Evolutionary conservation across 345 rosid genomes (phyloP).

Genomic region (Erysimum cheiranthoides): DNA sequence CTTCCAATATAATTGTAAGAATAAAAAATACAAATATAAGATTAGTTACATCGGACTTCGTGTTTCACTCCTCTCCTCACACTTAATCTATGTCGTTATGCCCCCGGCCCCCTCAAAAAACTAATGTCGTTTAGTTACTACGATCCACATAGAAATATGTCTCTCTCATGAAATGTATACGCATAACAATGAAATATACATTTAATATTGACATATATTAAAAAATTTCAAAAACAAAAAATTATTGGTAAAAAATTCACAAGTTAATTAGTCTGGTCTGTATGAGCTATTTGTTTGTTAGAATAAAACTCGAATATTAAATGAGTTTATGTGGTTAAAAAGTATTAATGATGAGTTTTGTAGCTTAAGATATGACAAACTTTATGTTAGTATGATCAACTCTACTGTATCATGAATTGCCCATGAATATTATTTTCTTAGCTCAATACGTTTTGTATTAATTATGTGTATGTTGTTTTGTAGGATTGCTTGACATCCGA

Average conservation of each 20-base stretch:
- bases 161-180: constrained; percentile 5
- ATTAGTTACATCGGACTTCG: constrained; percentile 12
- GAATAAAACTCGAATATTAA: not conserved
- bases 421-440: not conserved
- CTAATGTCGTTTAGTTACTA: constrained; percentile 5
- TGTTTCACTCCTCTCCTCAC: constrained; percentile 23
- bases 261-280: not conserved
- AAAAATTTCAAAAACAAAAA: too few species aligned
- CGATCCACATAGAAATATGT: constrained; percentile 9
- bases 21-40: not conserved
- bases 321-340: not conserved
- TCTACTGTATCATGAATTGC: not conserved
- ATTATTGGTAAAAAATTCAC: not conserved
- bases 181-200: too few species aligned
- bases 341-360: not conserved
- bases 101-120: not conserved
- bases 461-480: not conserved
- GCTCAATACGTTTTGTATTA: not conserved
- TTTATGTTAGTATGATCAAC: not conserved
- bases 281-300: not conserved
- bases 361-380: not conserved
- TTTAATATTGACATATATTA: not conserved
- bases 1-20: too few species aligned
- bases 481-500: not conserved
- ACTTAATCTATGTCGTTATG: constrained; percentile 9